Base-by-base conservation (phyloP, 352 stramenopile species). In the Phytophthora hibernalis region DNA sequence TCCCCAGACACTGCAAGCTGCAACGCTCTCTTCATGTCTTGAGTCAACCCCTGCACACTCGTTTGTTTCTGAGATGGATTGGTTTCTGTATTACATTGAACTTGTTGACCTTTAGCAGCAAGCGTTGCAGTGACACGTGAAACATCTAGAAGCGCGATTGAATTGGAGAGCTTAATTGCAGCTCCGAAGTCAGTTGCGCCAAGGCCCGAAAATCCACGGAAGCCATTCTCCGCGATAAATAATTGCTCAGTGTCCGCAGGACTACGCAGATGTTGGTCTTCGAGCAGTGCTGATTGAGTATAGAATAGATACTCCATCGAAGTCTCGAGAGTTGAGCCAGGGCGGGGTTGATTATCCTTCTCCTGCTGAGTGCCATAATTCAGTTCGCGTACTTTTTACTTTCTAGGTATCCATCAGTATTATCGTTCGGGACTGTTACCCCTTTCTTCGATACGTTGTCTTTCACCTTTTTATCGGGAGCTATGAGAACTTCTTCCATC, bases 271-370 rank as follows among this genome's bases (percentile, higher is more conserved):
- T 75, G 51, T 6, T 80, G 62, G 18, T 91, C 61, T 30, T 71
- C 79, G 1, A 93, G 56, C 5, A 74, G 42, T 5, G 72, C 62
- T 3, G 83, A 79, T 37, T 91, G 83, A 11, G 74, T 30, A 24
- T 93, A 96, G 40, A 96, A 96, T 18, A 96, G 62, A 66, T 95
- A 96, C 72, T 96, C 85, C 31, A 96, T 74, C 0, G 80, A 79
- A 9, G 72, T 83, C 33, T 93, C 83, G 1, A 89, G 64, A 3
- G 71, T 68, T 0, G 66, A 76, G 10, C 68, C 74, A 37, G 68
- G 68, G 63, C 61, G 48, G n/a, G 45, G 26, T 22, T 62, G 70
- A 28, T 58, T 74, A 4, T 40, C 31, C 0, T 58, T 43, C 18
- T 70, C 66, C 20, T 54, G 42, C 6, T 61, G 42, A 13, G 22